Evolutionary conservation across 352 stramenopile species (phyloP), one percentile per base, ranked within the genome.

Genomic region (Globisporangium perplexum): DNA sequence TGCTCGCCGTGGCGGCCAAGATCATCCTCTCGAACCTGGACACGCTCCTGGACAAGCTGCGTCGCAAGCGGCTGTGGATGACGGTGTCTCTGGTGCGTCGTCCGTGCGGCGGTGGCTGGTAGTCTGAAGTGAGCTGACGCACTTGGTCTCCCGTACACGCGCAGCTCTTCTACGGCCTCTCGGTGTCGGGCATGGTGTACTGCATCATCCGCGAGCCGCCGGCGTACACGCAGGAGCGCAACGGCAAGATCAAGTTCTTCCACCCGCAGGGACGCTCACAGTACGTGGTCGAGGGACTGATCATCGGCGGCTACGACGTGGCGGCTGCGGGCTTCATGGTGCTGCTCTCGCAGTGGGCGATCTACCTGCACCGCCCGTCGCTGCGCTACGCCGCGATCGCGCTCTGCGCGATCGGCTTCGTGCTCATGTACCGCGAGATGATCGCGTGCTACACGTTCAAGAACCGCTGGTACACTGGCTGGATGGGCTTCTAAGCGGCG

Each of bases 201-300:
- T 94, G 84, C 62, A 94, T 94, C 73, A 93, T 94, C 57, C 84
- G 84, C 57, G 83, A 94, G 63, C 84, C 84, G 31, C 75, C 82
- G 42, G 62, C 78, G 30, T 94, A 88, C 66, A 50, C 66, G 24
- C 71, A 71, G 33, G 77, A 91, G 57, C 79, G 81, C 55, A 85
- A 82, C 47, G 84, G 83, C 61, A 88, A 88, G 58, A 84, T 91
- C 67, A 87, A 87, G 66, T 90, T 84, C 62, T 93, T 94, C 71
- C 80, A 93, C 64, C 80, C 80, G n/a, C 73, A 82, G 31, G 83
- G 84, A 6, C 77, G 84, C 26, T 76, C 84, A 65, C 84, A 94
- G 62, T 94, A 84, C 51, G 82, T 94, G 30, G 78, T 88, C 49
- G 84, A 94, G 68, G 84, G 84, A 0, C 64, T 94, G 10, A 90